A percentile compares a stretch with the other conserved stretches of the same genome.
Evolutionary conservation across 352 stramenopile genomes (phyloP).

Genomic region (Phytophthora colocasiae): DNA sequence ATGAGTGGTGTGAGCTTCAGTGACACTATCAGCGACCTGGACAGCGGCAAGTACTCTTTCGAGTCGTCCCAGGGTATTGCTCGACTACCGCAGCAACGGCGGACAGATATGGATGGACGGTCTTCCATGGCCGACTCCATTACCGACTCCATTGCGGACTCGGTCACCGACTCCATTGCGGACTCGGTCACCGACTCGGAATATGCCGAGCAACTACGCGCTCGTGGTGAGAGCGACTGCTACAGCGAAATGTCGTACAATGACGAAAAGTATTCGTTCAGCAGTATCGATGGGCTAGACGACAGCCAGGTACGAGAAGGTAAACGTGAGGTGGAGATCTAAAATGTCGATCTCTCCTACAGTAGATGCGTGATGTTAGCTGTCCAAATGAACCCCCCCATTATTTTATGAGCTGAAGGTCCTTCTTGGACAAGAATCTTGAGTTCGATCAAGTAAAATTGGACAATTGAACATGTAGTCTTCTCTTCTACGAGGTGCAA

Average conservation of each 20-base stretch:
- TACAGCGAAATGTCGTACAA: slow-evolving; percentile 87
- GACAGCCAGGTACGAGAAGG: slow-evolving; percentile 44
- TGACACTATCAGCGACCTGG: slow-evolving; percentile 63
- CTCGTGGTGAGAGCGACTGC: slow-evolving; percentile 68
- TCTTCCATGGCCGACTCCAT: slow-evolving; percentile 61
- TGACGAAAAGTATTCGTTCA: slow-evolving; percentile 83
- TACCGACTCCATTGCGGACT: slow-evolving; percentile 61
- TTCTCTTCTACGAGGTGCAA: slow-evolving; percentile 14
- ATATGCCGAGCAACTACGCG: slow-evolving; percentile 61
- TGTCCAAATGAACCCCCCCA: slow-evolving; percentile 26
- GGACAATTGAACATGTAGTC: not conserved
- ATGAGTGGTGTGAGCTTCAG: slow-evolving; percentile 49
- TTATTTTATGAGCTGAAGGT: slow-evolving; percentile 37
- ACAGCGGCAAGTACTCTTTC: slow-evolving; percentile 71
- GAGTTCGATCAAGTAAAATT: no score
- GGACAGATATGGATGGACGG: slow-evolving; percentile 29
- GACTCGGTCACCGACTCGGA: slow-evolving; percentile 78
- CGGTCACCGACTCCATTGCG: slow-evolving; percentile 68
- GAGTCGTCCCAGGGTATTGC: slow-evolving; percentile 47
- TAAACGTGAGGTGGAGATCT: slow-evolving; percentile 79
- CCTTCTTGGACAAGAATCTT: no score
- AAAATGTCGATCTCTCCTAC: slow-evolving; percentile 19
- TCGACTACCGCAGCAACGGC: slow-evolving; percentile 22
- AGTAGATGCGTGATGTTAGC: slow-evolving; percentile 32
- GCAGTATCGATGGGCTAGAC: slow-evolving; percentile 48